These are phyloP conservation scores for Aspergillus luchuensis DNA, from an alignment of 2,329 filamentous ascomycete genomes.

Conservation along the genomic window DNA sequence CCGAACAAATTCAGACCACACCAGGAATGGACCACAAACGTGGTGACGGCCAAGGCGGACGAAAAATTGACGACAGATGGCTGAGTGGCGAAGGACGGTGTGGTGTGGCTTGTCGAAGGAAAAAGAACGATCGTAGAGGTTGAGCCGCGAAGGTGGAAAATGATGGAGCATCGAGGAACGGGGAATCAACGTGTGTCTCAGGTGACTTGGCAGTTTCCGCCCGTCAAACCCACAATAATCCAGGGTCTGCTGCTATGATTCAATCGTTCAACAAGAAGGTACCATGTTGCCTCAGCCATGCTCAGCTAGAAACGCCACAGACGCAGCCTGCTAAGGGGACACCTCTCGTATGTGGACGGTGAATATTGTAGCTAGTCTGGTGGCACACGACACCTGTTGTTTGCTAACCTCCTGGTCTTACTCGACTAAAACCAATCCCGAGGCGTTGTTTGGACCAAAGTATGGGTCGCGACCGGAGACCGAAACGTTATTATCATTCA, in stretches of 20 bases:
- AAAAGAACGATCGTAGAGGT: neutral
- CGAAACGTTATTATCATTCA: neutral
- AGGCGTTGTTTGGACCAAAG: neutral
- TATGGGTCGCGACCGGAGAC: neutral
- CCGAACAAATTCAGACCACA: neutral
- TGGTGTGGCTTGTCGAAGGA: neutral
- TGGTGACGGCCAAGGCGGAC: neutral
- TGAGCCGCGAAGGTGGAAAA: neutral
- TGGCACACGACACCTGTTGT: neutral
- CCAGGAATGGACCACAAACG: neutral
- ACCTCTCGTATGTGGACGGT: neutral
- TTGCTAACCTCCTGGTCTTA: neutral
- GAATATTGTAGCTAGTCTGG: neutral
- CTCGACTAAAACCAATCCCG: neutral
- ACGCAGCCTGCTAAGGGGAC: neutral
- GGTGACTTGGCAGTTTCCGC: slow-evolving; percentile 1
- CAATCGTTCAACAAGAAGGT: neutral
- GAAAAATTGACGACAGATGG: neutral
- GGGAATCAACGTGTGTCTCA: neutral
- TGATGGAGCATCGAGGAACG: neutral
- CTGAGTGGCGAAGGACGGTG: neutral
- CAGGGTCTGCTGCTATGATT: neutral
- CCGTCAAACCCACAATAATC: neutral
- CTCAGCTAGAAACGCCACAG: neutral
- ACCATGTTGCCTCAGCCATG: neutral